Evolutionary conservation across 768 basidiomycete species (phyloP).

Genomic region (Filobasidium floriforme): DNA sequence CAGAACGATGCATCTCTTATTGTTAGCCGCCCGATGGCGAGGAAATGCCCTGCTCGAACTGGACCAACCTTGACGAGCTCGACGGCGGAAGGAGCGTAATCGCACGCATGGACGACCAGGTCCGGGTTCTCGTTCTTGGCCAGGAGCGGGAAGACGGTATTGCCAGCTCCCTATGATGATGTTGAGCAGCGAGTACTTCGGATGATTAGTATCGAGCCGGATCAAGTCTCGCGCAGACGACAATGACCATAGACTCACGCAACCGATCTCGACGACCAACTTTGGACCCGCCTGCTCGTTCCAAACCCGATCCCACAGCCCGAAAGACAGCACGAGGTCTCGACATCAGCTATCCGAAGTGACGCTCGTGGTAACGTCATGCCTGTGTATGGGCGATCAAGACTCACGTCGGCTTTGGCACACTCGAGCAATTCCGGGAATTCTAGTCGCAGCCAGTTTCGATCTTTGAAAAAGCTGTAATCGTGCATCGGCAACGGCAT

Average conservation of each 20-base stretch:
- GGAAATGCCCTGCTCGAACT: background rate
- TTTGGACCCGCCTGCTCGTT: constrained; percentile 56
- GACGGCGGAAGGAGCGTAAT: constrained; percentile 82
- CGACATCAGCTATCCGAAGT: too few relatives aligned
- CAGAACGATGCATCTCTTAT: background rate
- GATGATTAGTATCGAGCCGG: too few relatives aligned
- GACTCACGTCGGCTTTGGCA: constrained; percentile 53
- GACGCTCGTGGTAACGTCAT: too few relatives aligned
- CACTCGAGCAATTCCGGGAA: constrained; percentile 78
- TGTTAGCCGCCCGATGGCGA: background rate
- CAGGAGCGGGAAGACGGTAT: constrained; percentile 82
- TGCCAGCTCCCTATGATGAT: constrained; percentile 68
- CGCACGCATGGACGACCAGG: constrained; percentile 69
- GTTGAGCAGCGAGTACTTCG: background rate
- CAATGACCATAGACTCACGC: constrained; percentile 47
- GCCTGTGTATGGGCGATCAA: too few relatives aligned
- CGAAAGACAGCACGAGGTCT: too few relatives aligned
- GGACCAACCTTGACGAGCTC: constrained; percentile 71
- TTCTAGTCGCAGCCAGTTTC: constrained; percentile 93
- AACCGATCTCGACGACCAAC: constrained; percentile 79
- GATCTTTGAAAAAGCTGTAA: constrained; percentile 81
- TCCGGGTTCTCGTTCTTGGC: constrained; percentile 72
- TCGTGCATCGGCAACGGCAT: too few relatives aligned
- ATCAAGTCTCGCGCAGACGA: too few relatives aligned
- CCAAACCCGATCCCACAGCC: too few relatives aligned